These are phyloP conservation scores for Fusarium duplospermum DNA, from an alignment of 2,329 filamentous ascomycete genomes.

Conservation along the genomic window DNA sequence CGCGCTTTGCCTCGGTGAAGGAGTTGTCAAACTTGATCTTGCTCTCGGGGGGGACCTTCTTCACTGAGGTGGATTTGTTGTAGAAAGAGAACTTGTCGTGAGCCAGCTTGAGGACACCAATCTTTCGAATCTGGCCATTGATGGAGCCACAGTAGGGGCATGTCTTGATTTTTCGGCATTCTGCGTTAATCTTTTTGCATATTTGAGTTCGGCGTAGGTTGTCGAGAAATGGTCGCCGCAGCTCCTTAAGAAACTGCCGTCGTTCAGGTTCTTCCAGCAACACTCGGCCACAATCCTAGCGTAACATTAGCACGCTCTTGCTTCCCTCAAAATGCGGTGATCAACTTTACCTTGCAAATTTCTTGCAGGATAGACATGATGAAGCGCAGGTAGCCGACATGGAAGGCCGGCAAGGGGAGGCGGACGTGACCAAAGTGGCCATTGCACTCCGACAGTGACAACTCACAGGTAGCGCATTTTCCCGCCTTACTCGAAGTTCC, in stretches of 20 bases:
- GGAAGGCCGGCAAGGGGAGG: conserved; percentile 90
- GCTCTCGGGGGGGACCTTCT: conserved; percentile 83
- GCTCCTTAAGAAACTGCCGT: conserved; percentile 79
- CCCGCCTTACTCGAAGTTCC: conserved; percentile 88
- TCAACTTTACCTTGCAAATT: conserved; percentile 79
- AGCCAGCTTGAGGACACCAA: conserved; percentile 90
- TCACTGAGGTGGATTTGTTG: conserved; percentile 87
- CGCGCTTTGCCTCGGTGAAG: conserved; percentile 81
- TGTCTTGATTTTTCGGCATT: conserved; percentile 86
- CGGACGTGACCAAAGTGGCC: conserved; percentile 96
- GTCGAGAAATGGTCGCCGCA: conserved; percentile 85
- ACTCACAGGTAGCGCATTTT: conserved; percentile 84
- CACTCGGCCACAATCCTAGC: conserved; percentile 81
- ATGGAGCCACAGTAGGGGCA: conserved; percentile 85
- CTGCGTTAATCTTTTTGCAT: conserved; percentile 87
- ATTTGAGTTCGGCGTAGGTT: conserved; percentile 86
- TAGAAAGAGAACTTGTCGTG: conserved; percentile 93
- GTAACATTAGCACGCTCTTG: conserved; percentile 13
- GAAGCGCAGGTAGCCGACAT: conserved; percentile 95
- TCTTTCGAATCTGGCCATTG: conserved; percentile 93
- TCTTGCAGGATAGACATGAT: conserved; percentile 92
- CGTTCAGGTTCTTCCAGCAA: conserved; percentile 85
- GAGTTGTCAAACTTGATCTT: conserved; percentile 89
- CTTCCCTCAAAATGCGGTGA: neutral
- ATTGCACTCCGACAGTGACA: conserved; percentile 84